phyloP scores from a whole-genome alignment of 805 yeast species.

The Kuraishia molischiana region DNA sequence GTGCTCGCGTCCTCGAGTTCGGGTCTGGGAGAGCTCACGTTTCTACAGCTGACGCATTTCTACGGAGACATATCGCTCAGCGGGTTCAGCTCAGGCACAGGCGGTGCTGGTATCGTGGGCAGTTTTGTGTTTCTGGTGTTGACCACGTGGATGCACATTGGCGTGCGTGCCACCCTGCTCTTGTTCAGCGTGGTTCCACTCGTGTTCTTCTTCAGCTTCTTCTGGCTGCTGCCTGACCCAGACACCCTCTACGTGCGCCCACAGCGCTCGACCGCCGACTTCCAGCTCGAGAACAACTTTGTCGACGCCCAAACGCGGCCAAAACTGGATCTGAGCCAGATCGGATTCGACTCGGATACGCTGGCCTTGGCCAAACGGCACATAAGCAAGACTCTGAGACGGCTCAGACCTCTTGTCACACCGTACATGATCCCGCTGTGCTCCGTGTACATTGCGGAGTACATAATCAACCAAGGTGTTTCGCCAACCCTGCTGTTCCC shows the following conservation, averaged over 20 bases:
- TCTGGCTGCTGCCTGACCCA: conserved; percentile 15
- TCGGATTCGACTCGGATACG: not conserved
- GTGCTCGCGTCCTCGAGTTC: conserved; percentile 73
- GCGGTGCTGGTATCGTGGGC: conserved; percentile 90
- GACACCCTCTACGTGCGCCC: not conserved
- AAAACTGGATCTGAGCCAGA: no score
- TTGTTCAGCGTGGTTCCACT: conserved; percentile 36
- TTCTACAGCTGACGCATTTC: conserved; percentile 77
- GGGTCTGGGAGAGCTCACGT: conserved; percentile 87
- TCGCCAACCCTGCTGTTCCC: conserved; percentile 84
- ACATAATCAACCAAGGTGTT: conserved; percentile 84
- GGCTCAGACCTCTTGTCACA: conserved; percentile 32
- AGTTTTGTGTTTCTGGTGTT: conserved; percentile 59
- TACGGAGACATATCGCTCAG: conserved; percentile 53
- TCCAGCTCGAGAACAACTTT: not conserved
- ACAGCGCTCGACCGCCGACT: not conserved
- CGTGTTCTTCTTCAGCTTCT: conserved; percentile 16
- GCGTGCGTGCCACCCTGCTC: conserved; percentile 44
- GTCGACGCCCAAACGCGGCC: not conserved
- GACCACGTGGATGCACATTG: conserved; percentile 57
- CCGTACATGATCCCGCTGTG: conserved; percentile 82
- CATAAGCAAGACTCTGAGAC: conserved; percentile 15
- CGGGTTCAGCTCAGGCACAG: conserved; percentile 93
- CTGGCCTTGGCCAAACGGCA: conserved; percentile 7
- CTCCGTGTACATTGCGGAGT: conserved; percentile 79